Base-by-base conservation (phyloP, 495 filamentous ascomycete genomes). In the Aspergillus bertholletiae region DNA sequence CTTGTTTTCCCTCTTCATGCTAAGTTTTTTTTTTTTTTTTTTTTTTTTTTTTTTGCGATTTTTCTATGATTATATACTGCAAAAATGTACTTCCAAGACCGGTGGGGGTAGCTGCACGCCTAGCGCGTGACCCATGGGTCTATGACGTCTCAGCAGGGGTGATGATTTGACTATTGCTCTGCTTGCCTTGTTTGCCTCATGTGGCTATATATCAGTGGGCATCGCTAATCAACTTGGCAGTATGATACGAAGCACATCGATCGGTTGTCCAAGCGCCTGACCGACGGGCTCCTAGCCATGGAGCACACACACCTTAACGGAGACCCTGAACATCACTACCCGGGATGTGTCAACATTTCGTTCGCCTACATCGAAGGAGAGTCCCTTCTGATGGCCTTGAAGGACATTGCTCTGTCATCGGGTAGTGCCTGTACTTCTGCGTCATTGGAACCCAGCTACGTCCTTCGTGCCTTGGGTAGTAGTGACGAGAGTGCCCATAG, bases 321-420 rank as follows among this genome's bases (percentile, higher is more conserved):
- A 47, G 90, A 93, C 68, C 81, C 86, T 0, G 69, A 86, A 5
- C 79, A 80, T 54, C 92, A 90, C 74, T 98, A 97, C 71, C 91
- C 95, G 12, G 94, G 94, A 60, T 98, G 95, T 68, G 93, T 98
- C 53, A 98, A 98, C 67, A 85, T 98, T 39, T 98, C 94, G 5
- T 98, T 98, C 63, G 94, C 94, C 39, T 98, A 97, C 66, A 88
- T 98, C 17, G 94, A 98, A 72, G 94, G 94, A 51, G 94, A 98
- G 70, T 97, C 93, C 5, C 86, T 98, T 5, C 81, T 98, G 51
- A 98, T 98, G 94, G 94, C 94, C 2, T 76, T 98, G 49, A 97
- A 97, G 72, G 95, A 98, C 64, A 96, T 98, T 75, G 94, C 94
- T 0, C 77, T 98, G 15, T 97, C 94, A 35, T 97, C 95, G 2